A percentile compares a stretch with the other conserved stretches of the same genome.
These are phyloP conservation scores for Neoboletus brunneissimus DNA, from an alignment of 768 basidiomycete species.

Conservation along the genomic window DNA sequence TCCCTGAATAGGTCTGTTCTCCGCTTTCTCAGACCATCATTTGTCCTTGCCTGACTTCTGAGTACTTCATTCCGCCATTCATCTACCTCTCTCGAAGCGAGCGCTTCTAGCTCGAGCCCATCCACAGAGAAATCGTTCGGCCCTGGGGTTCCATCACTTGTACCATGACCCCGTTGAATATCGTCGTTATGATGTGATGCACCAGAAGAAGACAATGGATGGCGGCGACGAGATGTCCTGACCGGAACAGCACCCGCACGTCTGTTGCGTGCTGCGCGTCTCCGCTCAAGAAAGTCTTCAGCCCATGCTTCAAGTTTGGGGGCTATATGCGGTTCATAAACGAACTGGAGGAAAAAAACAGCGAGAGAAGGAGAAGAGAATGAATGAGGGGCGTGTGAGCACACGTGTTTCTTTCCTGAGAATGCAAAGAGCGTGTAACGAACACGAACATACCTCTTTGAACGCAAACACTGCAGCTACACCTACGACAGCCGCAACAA, in stretches of 20 bases:
- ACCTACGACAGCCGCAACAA: slow-evolving; percentile 48
- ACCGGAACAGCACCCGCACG: slow-evolving; percentile 27
- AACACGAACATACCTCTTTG: slow-evolving; percentile 47
- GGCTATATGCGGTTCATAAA: slow-evolving; percentile 69
- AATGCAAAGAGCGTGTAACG: neutral
- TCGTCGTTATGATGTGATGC: slow-evolving; percentile 9
- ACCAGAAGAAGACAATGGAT: slow-evolving; percentile 9
- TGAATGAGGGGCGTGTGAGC: slow-evolving; percentile 16
- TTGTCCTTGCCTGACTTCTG: slow-evolving; percentile 24
- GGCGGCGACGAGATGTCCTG: slow-evolving; percentile 16
- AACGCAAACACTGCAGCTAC: slow-evolving; percentile 53
- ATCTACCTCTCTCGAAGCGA: slow-evolving; percentile 47
- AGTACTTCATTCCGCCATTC: slow-evolving; percentile 51
- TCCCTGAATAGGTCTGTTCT: slow-evolving; percentile 2
- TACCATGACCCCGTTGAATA: neutral
- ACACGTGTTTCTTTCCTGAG: slow-evolving; percentile 12
- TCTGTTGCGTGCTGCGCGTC: slow-evolving; percentile 28
- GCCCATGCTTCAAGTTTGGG: slow-evolving; percentile 52
- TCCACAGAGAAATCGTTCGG: slow-evolving; percentile 17
- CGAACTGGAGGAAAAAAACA: slow-evolving; percentile 41
- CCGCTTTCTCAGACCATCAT: slow-evolving; percentile 7
- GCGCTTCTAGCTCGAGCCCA: slow-evolving; percentile 50
- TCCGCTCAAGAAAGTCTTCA: slow-evolving; percentile 32
- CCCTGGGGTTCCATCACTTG: slow-evolving; percentile 8
- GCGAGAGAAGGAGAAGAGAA: neutral